Evolutionary conservation across 495 filamentous ascomycete species (phyloP), one percentile per base, ranked within the genome.

Genomic region (Cudoniella acicularis): DNA sequence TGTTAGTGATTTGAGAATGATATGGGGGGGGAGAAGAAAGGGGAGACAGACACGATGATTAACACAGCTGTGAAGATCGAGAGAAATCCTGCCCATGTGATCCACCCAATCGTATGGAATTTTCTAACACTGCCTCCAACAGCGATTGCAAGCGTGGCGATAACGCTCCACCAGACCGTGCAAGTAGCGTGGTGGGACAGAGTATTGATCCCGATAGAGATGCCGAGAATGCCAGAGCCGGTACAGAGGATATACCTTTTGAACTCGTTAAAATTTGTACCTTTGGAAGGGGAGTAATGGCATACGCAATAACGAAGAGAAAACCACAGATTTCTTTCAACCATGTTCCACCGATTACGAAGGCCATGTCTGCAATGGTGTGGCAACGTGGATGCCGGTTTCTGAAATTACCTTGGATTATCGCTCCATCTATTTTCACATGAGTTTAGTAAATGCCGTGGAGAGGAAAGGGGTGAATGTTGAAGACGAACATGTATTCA

Each of bases 121-220:
- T 74, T 77, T 66, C 69, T 74, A 16, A 75, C 69, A 6, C 75
- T 79, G 48, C 73, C 77, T 1, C 69, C 57, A 2, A 69, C 65
- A 51, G 77, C 73, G 13, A 66, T 57, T 69, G 61, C n/a, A 58
- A 55, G 6, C 30, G 30, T 36, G 4, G 30, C 30, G 30, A 36
- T 36, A 4, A 36, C 30, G 13, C 6, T 6, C 46, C 62, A 75
- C 67, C 70, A 76, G 10, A 75, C 72, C 1, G 78, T 79, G 54
- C 77, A 82, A 3, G 70, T 59, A 0, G 69, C 70, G 56, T 81
- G 77, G 20, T 70, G 58, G 0, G 78, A 80, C 1, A 80, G 63
- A 1, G 77, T 73, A 57, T 82, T 82, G 26, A 81, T 59, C 0
- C 72, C 79, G 0, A 74, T 71, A 1, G 79, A 80, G 10, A 78